Percentiles rank a stretch among this genome's conserved stretches.
Evolutionary conservation across 495 filamentous ascomycete species (phyloP).

Genomic region (Elaphomyces granulatus): DNA sequence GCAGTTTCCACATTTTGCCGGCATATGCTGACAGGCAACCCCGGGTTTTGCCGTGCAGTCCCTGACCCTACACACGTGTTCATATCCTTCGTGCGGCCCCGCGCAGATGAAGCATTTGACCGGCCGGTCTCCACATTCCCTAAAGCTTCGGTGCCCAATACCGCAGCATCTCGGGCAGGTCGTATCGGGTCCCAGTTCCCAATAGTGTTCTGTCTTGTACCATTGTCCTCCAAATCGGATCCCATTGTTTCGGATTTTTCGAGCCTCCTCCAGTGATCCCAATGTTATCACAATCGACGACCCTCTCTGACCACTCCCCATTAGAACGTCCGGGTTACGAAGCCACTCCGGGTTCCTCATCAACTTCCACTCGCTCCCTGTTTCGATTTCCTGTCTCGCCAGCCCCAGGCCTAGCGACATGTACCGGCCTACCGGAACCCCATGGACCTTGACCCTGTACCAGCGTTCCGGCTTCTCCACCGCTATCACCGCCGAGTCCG

Average conservation of each 20-base stretch:
- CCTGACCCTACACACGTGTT: not conserved
- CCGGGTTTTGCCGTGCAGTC: not conserved
- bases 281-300: not conserved
- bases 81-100: not conserved
- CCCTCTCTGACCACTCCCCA: not conserved
- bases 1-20: too few relatives aligned
- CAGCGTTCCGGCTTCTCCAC: too few relatives aligned
- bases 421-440: conserved; percentile 2
- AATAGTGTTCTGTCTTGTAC: not conserved
- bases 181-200: not conserved
- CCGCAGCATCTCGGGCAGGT: not conserved
- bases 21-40: too few relatives aligned
- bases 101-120: not conserved
- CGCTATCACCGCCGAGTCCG: too few relatives aligned
- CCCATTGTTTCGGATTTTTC: not conserved
- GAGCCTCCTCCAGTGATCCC: not conserved
- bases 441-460: conserved; percentile 4
- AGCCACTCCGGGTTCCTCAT: conserved; percentile 1
- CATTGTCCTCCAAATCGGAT: not conserved
- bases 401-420: not conserved
- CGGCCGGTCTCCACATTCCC: not conserved
- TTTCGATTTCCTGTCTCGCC: conserved; percentile 1
- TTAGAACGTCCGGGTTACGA: not conserved
- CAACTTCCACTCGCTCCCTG: not conserved
- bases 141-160: not conserved